Evolutionary conservation across 257 asterid species (phyloP).

Genomic region (Perilla frutescens): DNA sequence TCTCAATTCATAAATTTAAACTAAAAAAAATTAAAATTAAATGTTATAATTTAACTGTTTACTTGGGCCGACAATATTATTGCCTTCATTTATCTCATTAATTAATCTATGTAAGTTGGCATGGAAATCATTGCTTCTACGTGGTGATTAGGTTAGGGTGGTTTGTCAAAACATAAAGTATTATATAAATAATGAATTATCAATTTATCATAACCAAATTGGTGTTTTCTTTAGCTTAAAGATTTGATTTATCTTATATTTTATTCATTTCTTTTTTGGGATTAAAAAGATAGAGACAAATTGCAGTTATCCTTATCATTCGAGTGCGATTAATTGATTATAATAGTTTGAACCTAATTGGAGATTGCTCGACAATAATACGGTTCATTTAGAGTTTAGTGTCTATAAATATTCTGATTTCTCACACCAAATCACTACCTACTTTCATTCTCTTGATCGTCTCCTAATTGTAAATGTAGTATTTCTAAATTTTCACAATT

Average conservation of each 20-base stretch:
- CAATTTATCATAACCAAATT: not conserved
- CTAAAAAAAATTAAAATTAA: not conserved
- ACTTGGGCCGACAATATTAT: conserved; percentile 28
- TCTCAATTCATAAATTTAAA: not conserved
- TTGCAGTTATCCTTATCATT: not conserved
- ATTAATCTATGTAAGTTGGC: conserved; percentile 25
- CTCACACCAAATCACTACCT: too few species aligned
- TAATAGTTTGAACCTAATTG: too few species aligned
- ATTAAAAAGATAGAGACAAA: not conserved
- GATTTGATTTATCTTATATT: not conserved
- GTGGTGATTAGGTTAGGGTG: conserved; percentile 27
- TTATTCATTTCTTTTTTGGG: not conserved
- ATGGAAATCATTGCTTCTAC: conserved; percentile 17
- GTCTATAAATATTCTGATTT: too few species aligned
- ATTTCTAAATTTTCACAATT: too few species aligned
- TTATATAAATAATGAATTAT: not conserved
- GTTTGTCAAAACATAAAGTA: conserved; percentile 23
- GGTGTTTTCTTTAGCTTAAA: conserved; percentile 25
- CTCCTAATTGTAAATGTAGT: too few species aligned
- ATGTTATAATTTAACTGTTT: not conserved
- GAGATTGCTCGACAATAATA: too few species aligned
- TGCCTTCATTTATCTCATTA: not conserved
- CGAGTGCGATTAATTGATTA: not conserved
- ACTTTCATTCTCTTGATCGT: too few species aligned
- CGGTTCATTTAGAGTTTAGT: too few species aligned